Evolutionary conservation across 1,284 basidiomycete species (phyloP), one percentile per base, ranked within the genome.

Genomic region (Cryptococcus wingfieldii): DNA sequence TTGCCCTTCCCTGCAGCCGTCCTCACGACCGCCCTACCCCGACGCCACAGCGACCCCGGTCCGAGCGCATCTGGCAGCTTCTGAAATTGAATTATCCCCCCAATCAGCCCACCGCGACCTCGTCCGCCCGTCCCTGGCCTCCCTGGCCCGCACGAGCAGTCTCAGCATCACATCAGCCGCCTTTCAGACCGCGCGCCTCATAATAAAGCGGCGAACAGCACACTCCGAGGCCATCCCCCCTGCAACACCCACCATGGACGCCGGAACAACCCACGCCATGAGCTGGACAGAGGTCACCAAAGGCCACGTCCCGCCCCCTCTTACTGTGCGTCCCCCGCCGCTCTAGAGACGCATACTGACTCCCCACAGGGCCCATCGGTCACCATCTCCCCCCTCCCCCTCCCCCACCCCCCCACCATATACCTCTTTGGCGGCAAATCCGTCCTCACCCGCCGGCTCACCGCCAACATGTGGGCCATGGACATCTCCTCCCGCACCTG

Each of bases 391-490:
- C 70, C 70, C 3, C 62, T 74, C 3, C 57, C 63, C 14, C 50
- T 59, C 6, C 67, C 69, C 1, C 55, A 67, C 45, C 64, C 72
- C 38, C 60, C 67, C 4, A 72, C 70, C 27, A 56, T 75, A 55
- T 75, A 73, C 62, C 55, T 76, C 25, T 76, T 90, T 84, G 92
- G 92, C 44, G 92, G 92, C 28, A 83, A 92, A 49, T 79, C 91
- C 51, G 90, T 94, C 54, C 83, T 88, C 5, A 88, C 89, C 60
- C 85, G 90, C 34, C 83, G 86, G 60, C 90, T 95, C 86, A 86
- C 91, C 45, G 83, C 87, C 28, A 89, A 93, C 76, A 83, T 95
- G 69, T 94, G 91, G 78, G 79, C 84, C 43, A 89, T 96, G 70
- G 87, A 94, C 78, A 79, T 95, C 62, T 80, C 84, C 59, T 84